Conservation (phyloP, 2,329 filamentous ascomycete genomes). For the Epichloe scottii region DNA sequence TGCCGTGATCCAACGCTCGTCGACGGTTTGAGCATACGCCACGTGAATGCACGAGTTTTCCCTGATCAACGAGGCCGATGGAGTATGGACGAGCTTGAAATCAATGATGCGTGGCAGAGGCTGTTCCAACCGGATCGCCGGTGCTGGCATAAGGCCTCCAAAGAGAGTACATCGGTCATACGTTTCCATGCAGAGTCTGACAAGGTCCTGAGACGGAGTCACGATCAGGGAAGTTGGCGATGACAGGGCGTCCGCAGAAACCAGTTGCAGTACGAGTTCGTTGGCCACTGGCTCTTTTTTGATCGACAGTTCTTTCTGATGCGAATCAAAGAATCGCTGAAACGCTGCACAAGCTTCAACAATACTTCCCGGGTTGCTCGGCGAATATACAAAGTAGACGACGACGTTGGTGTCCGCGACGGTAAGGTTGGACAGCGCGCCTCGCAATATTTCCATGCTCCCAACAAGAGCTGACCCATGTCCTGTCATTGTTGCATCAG, state of each 20-base stretch:
- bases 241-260: constrained; percentile 56
- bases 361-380: constrained; percentile 46
- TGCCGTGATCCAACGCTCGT: constrained; percentile 65
- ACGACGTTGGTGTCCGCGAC: constrained; percentile 50
- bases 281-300: constrained; percentile 34
- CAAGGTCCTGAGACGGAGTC: constrained; percentile 46
- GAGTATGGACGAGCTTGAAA: constrained; percentile 56
- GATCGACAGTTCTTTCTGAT: constrained; percentile 30
- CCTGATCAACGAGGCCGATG: constrained; percentile 60
- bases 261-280: constrained; percentile 65
- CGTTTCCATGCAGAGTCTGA: constrained; percentile 56
- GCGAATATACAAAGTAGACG: constrained; percentile 63
- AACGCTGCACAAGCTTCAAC: constrained; percentile 64
- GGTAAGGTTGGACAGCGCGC: constrained; percentile 29
- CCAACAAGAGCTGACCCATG: constrained; percentile 34
- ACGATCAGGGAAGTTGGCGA: constrained; percentile 50
- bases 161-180: constrained; percentile 62
- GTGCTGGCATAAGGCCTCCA: constrained; percentile 45
- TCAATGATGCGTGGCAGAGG: constrained; percentile 58
- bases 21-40: constrained; percentile 63
- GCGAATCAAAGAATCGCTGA: constrained; percentile 54
- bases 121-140: constrained; percentile 62
- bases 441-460: constrained; percentile 35
- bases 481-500: constrained; percentile 27
- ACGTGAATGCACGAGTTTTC: constrained; percentile 74